Base-by-base conservation (phyloP, 768 basidiomycete species). In the Suillus subalutaceus region DNA sequence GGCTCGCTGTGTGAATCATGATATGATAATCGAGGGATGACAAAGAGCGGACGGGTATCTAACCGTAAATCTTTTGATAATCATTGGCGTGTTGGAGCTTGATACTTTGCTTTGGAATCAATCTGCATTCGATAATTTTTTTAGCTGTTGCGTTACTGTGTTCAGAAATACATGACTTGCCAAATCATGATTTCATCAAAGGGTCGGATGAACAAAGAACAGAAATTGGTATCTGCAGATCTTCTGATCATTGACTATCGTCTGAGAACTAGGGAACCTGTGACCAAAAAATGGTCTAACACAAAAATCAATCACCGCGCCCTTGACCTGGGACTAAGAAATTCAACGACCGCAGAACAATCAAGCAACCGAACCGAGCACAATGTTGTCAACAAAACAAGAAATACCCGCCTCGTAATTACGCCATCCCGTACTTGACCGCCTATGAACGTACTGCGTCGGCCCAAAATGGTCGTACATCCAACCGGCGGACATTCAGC, bases 171-270 rank as follows among this genome's bases (percentile, higher is more conserved):
- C 20, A n/a, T 35, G 32, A 35, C 35, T n/a, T 56, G 55, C 20
- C 20, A 37, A 20, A 37, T 56, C 55, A n/a, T 35, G 20, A 56
- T 56, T 56, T 56, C 55, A 35, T 56, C 55, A n/a, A 6, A 56
- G 20, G 12, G 23, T 50, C 13, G 55, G 55, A 37, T 37, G 55
- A 53, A 56, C 55, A 56, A 56, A 56, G 55, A 56, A 37, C 55
- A 56, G 55, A 56, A 35, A 56, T 13, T n/a, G 55, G 6, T 56
- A 56, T 56, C 35, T 13, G 32, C 32, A 35, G 55, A 56, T 56
- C 55, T 56, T 56, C 55, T n/a, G 20, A 56, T 60, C 40, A 60
- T 43, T 18, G 9, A 30, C 40, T 18, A 30, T 53, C 40, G 15
- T 35, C 32, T 3, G 16, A 20, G 5, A 20, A 40, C 26, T 6